Evolutionary conservation across 2,329 filamentous ascomycete species (phyloP), one percentile per base, ranked within the genome.

Genomic region (Fusarium sp.): DNA sequence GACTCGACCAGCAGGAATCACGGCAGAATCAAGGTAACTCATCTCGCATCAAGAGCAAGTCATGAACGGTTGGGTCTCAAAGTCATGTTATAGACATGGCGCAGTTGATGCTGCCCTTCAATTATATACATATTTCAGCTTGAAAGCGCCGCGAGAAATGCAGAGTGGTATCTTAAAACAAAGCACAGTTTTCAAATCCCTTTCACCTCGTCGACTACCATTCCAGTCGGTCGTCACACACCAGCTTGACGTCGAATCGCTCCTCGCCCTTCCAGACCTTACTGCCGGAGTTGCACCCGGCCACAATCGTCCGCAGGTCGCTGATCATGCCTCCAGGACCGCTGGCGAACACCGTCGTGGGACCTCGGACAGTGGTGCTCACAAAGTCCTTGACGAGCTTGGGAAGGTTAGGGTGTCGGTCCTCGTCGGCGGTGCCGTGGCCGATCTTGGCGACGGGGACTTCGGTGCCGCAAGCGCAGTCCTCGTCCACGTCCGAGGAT

Each of bases 201-300:
- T 40, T 27, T 47, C 42, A 59, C 10, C 56, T 58, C 40, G 61
- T 56, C 40, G 64, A 20, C 45, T 74, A 87, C 82, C 85, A 86
- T 78, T 89, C 89, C 69, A 92, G 79, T 50, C 90, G 85, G 81
- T 92, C 89, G 79, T 92, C 90, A 77, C 88, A 90, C 34, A 89
- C 81, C 37, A 92, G 81, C 57, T 83, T 80, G 3, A 92, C 89
- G 76, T 91, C 87, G 57, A 84, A 88, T 40, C 85, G 84, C 75
- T 87, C 87, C 24, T 91, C 84, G 0, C 90, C 89, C 63, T 80
- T 87, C 90, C 89, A 91, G 11, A 92, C 89, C 72, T 83, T 86
- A 0, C 77, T 73, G 0, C 85, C 87, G 9, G 85, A 84, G 79
- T 91, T 92, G 45, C 84, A 85, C 9, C 74, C 76, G 2, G 90